Evolutionary conservation across 2,329 filamentous ascomycete species (phyloP), one percentile per base, ranked within the genome.

Genomic region (Aspergillus sp.): DNA sequence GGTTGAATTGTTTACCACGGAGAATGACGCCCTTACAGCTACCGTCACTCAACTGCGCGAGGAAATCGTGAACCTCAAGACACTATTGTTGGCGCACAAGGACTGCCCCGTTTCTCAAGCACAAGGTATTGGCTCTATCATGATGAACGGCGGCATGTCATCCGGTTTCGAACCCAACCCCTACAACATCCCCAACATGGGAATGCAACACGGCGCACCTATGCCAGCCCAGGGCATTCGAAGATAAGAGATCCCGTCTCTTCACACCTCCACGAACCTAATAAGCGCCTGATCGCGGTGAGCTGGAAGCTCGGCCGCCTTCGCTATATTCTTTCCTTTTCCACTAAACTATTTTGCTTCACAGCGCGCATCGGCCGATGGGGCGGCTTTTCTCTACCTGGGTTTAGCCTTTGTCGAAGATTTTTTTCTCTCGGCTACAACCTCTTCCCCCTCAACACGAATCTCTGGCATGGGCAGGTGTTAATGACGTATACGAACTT

Each of bases 1-100:
- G 68, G 91, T 97, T 10, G 93, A 98, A 66, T 77, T 94, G 55
- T 97, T 89, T 62, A 90, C 85, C 52, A 84, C 78, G 1, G 93
- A 98, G 68, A 97, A 97, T 53, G 93, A 98, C 61, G 82, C 82
- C 1, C 76, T 98, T 32, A 87, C 84, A 12, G 77, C 83, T 3
- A 91, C 93, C 52, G 89, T 97, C 48, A 85, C 85, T 1, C 82
- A 87, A 56, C 73, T 97, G 4, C 80, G 89, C 29, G 91, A 97
- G 62, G 93, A 98, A 63, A 87, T 97, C 49, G 88, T 97, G 42
- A 94, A 91, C 53, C 77, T 98, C 38, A 97, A 96, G 74, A 95
- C 90, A 0, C 74, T 97, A 0, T 75, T 98, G 2, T 76, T 97
- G 26, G 90, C 90, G 0, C 93, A 98, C 69, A 97, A 97, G 65